phyloP scores from a whole-genome alignment of 768 basidiomycete genomes.

The Termitomyces sp. region DNA sequence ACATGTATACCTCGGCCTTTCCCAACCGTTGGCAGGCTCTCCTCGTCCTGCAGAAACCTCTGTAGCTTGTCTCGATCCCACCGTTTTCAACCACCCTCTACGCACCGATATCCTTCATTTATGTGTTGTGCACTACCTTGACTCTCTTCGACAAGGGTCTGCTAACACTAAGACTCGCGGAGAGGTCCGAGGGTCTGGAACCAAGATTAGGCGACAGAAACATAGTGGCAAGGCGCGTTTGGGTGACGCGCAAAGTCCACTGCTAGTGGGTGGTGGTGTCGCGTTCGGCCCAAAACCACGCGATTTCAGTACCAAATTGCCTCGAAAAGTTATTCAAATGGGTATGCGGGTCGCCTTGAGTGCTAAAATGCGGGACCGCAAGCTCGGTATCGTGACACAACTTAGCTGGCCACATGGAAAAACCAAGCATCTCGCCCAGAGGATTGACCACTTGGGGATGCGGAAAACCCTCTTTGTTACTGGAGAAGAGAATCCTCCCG shows the following conservation, averaged over 20 bases:
- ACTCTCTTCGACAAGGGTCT: constrained; percentile 86
- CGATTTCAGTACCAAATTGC: constrained; percentile 87
- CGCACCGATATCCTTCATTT: constrained; percentile 91
- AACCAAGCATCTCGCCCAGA: constrained; percentile 59
- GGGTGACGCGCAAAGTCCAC: constrained; percentile 83
- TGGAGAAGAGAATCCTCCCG: constrained; percentile 49
- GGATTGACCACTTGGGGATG: constrained; percentile 61
- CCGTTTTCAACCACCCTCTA: constrained; percentile 86
- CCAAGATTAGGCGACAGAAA: constrained; percentile 89
- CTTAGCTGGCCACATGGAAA: constrained; percentile 70
- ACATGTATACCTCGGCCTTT: constrained; percentile 59
- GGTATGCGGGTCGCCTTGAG: constrained; percentile 90
- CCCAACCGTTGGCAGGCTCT: constrained; percentile 45
- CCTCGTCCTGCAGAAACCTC: constrained; percentile 35
- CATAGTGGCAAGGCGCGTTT: constrained; percentile 87
- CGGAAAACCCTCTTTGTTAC: constrained; percentile 74
- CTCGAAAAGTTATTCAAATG: constrained; percentile 90
- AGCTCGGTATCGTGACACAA: constrained; percentile 69
- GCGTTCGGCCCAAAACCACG: constrained; percentile 90
- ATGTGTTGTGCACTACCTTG: constrained; percentile 83
- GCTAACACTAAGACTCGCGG: constrained; percentile 88
- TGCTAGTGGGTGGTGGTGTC: constrained; percentile 86
- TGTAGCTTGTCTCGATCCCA: constrained; percentile 58
- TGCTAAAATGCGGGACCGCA: constrained; percentile 68
- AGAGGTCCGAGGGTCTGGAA: constrained; percentile 85